Conservation (phyloP, 73 alveolate species). For the Loxodes magnus region DNA sequence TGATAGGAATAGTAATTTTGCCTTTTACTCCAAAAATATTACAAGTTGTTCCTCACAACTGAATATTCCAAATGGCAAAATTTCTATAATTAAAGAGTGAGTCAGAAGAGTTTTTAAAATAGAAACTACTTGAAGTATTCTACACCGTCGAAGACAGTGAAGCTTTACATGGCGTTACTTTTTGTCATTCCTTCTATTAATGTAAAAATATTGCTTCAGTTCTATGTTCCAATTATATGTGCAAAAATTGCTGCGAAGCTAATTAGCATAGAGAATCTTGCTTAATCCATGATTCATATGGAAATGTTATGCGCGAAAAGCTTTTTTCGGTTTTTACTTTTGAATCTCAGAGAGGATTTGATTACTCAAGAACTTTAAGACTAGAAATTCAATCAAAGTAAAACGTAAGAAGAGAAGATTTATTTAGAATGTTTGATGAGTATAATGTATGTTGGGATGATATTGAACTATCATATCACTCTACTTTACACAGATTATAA, state of each 20-base stretch:
- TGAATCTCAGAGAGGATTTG: not conserved
- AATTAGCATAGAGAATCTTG: slow-evolving; percentile 7
- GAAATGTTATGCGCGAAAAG: not conserved
- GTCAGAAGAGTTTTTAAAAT: not conserved
- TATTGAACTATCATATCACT: not conserved
- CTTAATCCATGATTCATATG: slow-evolving; percentile 9
- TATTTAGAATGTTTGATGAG: slow-evolving; percentile 8
- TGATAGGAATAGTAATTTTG: slow-evolving; percentile 1
- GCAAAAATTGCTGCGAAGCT: slow-evolving; percentile 2
- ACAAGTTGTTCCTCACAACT: not conserved
- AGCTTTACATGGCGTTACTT: slow-evolving; percentile 15
- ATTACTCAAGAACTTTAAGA: not conserved
- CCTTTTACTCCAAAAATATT: slow-evolving; percentile 6
- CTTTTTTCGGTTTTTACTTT: not conserved
- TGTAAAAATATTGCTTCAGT: slow-evolving; percentile 7
- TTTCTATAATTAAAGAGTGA: not conserved
- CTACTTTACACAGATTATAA: slow-evolving; percentile 3
- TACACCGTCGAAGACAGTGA: slow-evolving; percentile 14
- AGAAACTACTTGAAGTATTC: slow-evolving; percentile 1
- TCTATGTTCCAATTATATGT: slow-evolving; percentile 8
- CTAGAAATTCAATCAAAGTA: too few species aligned
- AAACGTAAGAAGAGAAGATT: slow-evolving; percentile 4
- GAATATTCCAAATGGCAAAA: not conserved
- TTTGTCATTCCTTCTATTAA: slow-evolving; percentile 3
- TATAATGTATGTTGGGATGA: slow-evolving; percentile 13